Conservation (phyloP, 257 asterid species). For the Nemophila menziesii region DNA sequence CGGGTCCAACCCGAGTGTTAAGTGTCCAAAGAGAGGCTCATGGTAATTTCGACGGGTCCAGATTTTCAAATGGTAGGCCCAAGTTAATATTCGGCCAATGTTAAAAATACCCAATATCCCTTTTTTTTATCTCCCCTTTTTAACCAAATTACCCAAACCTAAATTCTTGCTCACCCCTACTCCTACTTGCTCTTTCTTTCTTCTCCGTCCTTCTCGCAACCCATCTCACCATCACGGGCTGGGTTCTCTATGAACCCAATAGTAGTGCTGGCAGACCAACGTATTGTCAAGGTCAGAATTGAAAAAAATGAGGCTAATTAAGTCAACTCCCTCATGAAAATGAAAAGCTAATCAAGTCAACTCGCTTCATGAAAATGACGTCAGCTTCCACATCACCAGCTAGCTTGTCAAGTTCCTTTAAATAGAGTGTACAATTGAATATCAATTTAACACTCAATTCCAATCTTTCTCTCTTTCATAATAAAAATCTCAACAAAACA, state of each 20-base stretch:
- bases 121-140: no score
- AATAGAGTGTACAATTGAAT: slow-evolving; percentile 22
- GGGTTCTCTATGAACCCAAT: background rate
- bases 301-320: background rate
- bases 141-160: no score
- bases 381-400: slow-evolving; percentile 52
- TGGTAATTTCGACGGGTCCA: no score
- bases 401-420: slow-evolving; percentile 43
- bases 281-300: slow-evolving; percentile 3
- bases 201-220: background rate
- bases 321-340: slow-evolving; percentile 38
- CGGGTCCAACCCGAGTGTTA: no score
- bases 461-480: slow-evolving; percentile 1
- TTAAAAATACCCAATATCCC: background rate
- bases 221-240: background rate
- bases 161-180: no score
- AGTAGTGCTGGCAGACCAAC: slow-evolving; percentile 21
- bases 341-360: background rate
- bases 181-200: background rate
- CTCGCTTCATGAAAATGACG: slow-evolving; percentile 22
- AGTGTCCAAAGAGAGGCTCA: background rate
- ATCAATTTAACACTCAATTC: slow-evolving; percentile 1
- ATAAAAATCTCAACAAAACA: background rate
- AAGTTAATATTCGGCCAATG: no score
- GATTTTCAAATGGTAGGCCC: no score